A percentile compares a stretch with the other conserved stretches of the same genome.
These are phyloP conservation scores for Magnaporthales sp. DNA, from an alignment of 2,329 filamentous ascomycete genomes.

Conservation along the genomic window DNA sequence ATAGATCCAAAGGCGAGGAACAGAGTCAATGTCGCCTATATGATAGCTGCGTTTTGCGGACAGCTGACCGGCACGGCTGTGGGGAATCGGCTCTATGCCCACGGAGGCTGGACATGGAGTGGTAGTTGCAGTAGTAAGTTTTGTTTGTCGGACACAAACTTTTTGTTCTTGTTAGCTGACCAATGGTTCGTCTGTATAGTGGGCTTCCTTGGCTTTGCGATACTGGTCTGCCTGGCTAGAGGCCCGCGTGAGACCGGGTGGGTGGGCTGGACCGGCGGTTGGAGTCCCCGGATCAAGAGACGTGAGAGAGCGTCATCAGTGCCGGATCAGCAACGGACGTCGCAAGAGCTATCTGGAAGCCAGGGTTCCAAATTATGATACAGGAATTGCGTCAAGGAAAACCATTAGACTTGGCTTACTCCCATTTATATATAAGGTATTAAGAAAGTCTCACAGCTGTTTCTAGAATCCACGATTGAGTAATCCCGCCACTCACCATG, in stretches of 20 bases:
- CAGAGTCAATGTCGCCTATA: slow-evolving; percentile 73
- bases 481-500: neutral
- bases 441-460: neutral
- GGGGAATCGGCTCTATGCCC: slow-evolving; percentile 42
- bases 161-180: neutral
- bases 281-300: slow-evolving; percentile 13
- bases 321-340: neutral
- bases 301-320: neutral
- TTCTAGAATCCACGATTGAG: neutral
- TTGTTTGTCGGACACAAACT: neutral
- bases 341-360: neutral
- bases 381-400: neutral
- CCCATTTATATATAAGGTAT: neutral
- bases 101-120: slow-evolving; percentile 41
- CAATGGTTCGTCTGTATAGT: slow-evolving; percentile 13
- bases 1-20: slow-evolving; percentile 66
- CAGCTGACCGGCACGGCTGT: slow-evolving; percentile 63
- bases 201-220: slow-evolving; percentile 26
- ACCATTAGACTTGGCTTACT: neutral
- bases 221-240: slow-evolving; percentile 24
- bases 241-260: slow-evolving; percentile 31
- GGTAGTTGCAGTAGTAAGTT: slow-evolving; percentile 30
- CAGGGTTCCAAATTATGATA: neutral
- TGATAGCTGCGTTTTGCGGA: slow-evolving; percentile 66
- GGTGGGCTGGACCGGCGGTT: slow-evolving; percentile 34